phyloP scores from a whole-genome alignment of 306 rosid species.

The Mimosa pudica region DNA sequence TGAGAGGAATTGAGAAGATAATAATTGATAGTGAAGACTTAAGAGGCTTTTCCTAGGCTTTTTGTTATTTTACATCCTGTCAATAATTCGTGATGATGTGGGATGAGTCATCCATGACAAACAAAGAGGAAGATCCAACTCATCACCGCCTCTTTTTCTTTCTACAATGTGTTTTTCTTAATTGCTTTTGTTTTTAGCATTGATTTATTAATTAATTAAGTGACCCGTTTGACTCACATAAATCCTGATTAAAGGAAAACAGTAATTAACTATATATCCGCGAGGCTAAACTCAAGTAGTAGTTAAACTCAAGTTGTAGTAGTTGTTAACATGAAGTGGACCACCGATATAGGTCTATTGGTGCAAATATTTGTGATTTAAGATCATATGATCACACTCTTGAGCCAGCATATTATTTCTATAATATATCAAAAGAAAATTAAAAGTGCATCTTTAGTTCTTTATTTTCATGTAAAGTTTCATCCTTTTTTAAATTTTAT shows the following conservation, averaged over 20 bases:
- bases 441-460: too few relatives aligned
- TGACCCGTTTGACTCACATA: background rate
- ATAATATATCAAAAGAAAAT: too few relatives aligned
- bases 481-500: too few relatives aligned
- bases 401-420: too few relatives aligned
- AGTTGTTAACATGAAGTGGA: background rate
- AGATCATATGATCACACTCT: background rate
- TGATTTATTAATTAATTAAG: background rate
- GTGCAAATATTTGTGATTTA: too few relatives aligned
- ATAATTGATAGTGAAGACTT: conserved; percentile 2
- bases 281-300: background rate
- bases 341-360: background rate
- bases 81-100: conserved; percentile 2
- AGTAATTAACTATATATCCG: background rate
- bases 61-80: background rate
- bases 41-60: conserved; percentile 3
- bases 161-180: background rate
- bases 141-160: background rate
- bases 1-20: background rate
- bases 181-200: background rate
- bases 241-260: too few relatives aligned
- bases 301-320: background rate
- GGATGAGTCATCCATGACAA: background rate
- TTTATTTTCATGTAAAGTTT: too few relatives aligned
- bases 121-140: conserved; percentile 14